Base-by-base conservation (phyloP, 2,329 filamentous ascomycete genomes). In the Penicillium brevicompactum region DNA sequence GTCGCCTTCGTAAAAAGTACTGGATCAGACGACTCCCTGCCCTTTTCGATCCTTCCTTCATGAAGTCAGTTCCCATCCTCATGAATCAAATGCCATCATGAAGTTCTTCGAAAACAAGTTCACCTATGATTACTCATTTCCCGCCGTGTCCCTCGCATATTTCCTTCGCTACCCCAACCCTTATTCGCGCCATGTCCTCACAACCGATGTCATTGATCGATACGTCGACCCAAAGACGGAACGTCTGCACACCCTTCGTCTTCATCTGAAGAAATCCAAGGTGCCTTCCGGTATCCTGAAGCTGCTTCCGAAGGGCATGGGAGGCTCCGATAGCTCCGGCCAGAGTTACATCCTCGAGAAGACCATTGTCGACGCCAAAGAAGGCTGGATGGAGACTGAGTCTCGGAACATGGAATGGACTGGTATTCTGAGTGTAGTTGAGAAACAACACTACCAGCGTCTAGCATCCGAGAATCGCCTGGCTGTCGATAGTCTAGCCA, bases 141-240 rank as follows among this genome's bases (percentile, higher is more conserved):
- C 84, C 57, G 84, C 85, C 66, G 85, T 87, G 52, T 84, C 84
- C 46, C 80, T 88, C 57, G 85, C 85, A 70, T 88, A 87, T 76
- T 87, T 87, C 74, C 81, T 88, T 51, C 85, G 85, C 64, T 88
- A 88, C 66, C 85, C 85, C 1, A 88, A 88, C 65, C 85, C 85
- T 27, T 87, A 87, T 74, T 82, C 82, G 48, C 82, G 79, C 55
- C 85, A 88, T 76, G 85, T 88, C 62, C 76, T 86, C 61, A 85
- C 82, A 48, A 87, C 84, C 65, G 85, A 88, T 75, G 85, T 86
- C 69, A 86, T 88, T 69, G 80, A 83, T 58, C 83, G 85, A 52
- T 77, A 80, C 72, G 84, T 84, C 70, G 85, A 87, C 37, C 80
- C 84, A 2, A 73, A 74, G 24, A 86, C 83, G 2, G 78, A 85